Evolutionary conservation across 352 stramenopile species (phyloP), one percentile per base, ranked within the genome.

Genomic region (Phytopythium montanum): DNA sequence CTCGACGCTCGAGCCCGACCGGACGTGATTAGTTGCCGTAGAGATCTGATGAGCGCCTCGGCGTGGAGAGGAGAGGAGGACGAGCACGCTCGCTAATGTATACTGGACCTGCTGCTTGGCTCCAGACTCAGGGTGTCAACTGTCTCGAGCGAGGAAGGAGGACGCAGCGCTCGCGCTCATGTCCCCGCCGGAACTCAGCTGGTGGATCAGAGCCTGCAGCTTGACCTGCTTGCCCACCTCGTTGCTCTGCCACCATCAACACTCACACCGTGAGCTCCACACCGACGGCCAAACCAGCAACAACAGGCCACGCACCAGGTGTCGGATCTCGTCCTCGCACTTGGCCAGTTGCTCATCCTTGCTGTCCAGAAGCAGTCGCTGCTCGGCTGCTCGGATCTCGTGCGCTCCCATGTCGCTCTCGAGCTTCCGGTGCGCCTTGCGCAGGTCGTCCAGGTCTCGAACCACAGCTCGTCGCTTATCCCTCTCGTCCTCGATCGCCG

Each of bases 191-290:
- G 84, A 93, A 62, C 82, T 92, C 25, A 94, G 64, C 44, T 94
- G 81, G 46, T 94, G 85, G 56, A 94, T 94, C 41, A 94, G 70
- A 21, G 82, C 77, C 59, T 94, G 85, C 0, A 94, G 60, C 57
- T 94, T 90, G 29, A 79, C 78, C 64, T 94, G 83, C 50, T 92
- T 91, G 21, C 81, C 79, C 2, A 92, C 64, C 58, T 94, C 85
- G n/a, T 75, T 81, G 55, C 75, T 81, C 84, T 94, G 31, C 9
- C 6, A 9, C 18, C 6, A 6, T 36, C 6, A n/a, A 54, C 46
- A 56, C 33, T 34, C 21, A 56, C 33, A 29, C 21, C n/a, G 18
- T 25, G 21, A 34, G 42, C 3, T 16, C 21, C 31, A 36, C 31
- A 2, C 31, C 31, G 1, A 36, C 12, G 1, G 38, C 50, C 48